phyloP scores from a whole-genome alignment of 192 early-diverging fungal genomes.

The Backusella sp. region DNA sequence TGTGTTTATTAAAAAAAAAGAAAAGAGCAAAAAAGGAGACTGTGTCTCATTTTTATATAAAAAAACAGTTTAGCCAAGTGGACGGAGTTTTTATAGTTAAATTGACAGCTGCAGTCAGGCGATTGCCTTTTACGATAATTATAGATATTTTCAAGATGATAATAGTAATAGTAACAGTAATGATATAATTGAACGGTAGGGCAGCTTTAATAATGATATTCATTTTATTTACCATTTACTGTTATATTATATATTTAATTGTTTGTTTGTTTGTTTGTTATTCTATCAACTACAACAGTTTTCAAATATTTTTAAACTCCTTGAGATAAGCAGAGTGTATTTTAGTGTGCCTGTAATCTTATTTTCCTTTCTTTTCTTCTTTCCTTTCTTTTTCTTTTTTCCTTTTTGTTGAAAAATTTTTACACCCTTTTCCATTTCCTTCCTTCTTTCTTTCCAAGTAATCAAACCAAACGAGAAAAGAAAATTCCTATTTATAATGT shows the following conservation, averaged over 20 bases:
- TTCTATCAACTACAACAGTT: not conserved
- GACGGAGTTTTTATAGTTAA: not conserved
- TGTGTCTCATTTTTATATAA: not conserved
- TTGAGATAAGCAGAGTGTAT: no score
- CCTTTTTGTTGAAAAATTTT: no score
- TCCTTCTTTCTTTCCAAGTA: not conserved
- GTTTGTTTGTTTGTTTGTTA: not conserved
- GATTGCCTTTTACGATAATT: not conserved
- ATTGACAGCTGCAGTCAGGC: not conserved
- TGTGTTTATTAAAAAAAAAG: not conserved
- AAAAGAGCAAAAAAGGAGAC: not conserved
- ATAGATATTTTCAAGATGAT: not conserved
- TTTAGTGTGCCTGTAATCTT: not conserved
- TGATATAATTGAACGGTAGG: no score
- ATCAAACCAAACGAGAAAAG: not conserved
- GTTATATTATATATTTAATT: not conserved
- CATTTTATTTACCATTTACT: not conserved
- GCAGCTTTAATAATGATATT: no score
- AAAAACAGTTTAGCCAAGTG: not conserved
- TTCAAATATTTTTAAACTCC: not conserved
- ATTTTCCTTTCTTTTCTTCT: not conserved
- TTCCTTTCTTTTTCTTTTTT: not conserved
- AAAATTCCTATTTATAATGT: not conserved
- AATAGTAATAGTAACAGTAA: not conserved
- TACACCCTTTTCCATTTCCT: not conserved